Evolutionary conservation across 306 rosid genomes (phyloP), one percentile per base, ranked within the genome.

Genomic region (Comarum palustre): DNA sequence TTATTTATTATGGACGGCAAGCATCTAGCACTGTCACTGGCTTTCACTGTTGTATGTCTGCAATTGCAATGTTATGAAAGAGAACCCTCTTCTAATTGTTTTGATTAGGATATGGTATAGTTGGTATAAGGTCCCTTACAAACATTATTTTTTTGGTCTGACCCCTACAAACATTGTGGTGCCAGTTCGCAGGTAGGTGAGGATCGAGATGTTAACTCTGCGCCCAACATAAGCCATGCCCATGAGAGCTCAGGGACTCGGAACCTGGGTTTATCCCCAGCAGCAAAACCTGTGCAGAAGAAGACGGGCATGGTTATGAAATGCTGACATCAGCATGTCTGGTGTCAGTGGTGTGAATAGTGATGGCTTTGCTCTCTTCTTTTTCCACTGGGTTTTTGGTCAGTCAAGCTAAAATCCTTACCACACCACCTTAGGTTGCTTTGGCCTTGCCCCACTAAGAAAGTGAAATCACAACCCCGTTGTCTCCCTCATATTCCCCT

Each of bases 401-500:
- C 77, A 78, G 95, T 87, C 94, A 89, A 84, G 82, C 88, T 81
- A 86, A 75, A 81, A 8, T 61, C 78, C 69, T 34, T 6, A 9
- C 39, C 17, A 34, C 16, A 41, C 45, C 45, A 10, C 2, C 1
- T 16, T 60, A 1, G 34, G 17, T 73, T 83, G 34, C n/a, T 73
- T 83, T 68, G 48, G 48, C 13, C 10, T 45, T 45, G 48, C 48
- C 90, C 89, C 90, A 84, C 92, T 45, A 75, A 41, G 97, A 90
- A 91, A 95, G 96, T 78, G 91, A 90, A 82, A 85, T 76, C 69
- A 87, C 96, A 83, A 73, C 76, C 83, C 78, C 82, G 79, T 83
- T 88, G 97, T 91, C 92, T 70, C 90, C 42, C 92, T 84, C 22
- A 86, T 94, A 93, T 91, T 90, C 97, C 94, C 82, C 84, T 83